Base-by-base conservation (phyloP, 2,329 filamentous ascomycete species). In the Xylariaceae sp. region DNA sequence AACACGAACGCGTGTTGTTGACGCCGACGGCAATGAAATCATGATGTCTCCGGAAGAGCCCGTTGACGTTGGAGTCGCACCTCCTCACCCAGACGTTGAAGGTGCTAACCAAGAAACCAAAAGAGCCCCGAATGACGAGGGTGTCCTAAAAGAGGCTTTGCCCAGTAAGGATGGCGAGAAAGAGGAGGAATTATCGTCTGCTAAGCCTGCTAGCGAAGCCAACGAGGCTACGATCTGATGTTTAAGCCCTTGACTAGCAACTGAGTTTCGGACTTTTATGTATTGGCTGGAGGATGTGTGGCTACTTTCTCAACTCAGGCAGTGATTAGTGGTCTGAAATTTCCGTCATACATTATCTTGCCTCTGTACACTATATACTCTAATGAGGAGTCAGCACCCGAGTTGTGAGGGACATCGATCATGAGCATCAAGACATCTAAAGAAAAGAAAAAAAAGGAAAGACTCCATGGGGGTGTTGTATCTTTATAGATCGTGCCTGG, bases 1-100 rank as follows among this genome's bases (percentile, higher is more conserved):
- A 80, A 97, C 93, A n/a, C 84, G 89, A 65, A 97, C 92, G 7
- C 87, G 90, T 59, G 76, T 97, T 58, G 80, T 96, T 47, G 91
- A 96, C 74, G 84, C 83, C 55, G 74, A 85, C 49, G 94, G 92
- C 61, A 91, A 92, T 66, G 89, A 95, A 71, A 75, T 96, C n/a
- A 72, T 73, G 9, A 67, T 74, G 39, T 76, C 77, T 11, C 72
- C 74, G 23, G 79, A 75, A 45, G 77, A 75, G 53, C 71, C 72
- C 34, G 67, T 72, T 51, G 73, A 64, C 13, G 76, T 66, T 11
- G 75, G 72, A 53, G 80, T 84, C 37, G 82, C 82, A 7, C 82
- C 82, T 42, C 82, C 82, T 15, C 82, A 85, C 66, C 82, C 82
- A 5, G 82, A 85, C 68, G 82, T 86, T 7, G 78, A 88, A 64